Evolutionary conservation across 2,329 filamentous ascomycete genomes (phyloP).

Genomic region (Cladophialophora yegresii): DNA sequence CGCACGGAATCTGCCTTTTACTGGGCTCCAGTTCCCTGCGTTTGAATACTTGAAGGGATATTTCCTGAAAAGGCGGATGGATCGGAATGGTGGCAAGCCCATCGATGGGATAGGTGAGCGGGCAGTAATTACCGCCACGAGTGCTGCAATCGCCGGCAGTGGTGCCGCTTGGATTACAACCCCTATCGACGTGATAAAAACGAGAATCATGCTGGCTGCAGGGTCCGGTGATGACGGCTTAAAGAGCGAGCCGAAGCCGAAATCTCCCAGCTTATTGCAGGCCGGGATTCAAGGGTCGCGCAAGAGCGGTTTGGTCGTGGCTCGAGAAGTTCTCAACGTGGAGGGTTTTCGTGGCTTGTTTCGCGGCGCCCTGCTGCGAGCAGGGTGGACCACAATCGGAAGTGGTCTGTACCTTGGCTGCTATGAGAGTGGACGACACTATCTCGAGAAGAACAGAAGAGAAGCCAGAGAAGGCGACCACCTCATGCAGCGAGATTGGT

Average conservation of each 20-base stretch:
- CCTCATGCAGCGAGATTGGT: conserved; percentile 35
- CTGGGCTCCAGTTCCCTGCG: conserved; percentile 82
- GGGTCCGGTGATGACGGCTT: conserved; percentile 41
- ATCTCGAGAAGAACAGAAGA: conserved; percentile 47
- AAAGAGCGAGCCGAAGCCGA: conserved; percentile 20
- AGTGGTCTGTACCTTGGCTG: conserved; percentile 82
- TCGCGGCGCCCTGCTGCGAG: conserved; percentile 68
- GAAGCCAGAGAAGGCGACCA: conserved; percentile 32
- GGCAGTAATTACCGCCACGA: conserved; percentile 69
- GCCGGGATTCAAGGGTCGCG: conserved; percentile 36
- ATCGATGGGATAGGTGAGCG: conserved; percentile 60
- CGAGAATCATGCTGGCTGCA: conserved; percentile 77
- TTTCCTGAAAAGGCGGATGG: conserved; percentile 52
- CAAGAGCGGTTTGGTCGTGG: conserved; percentile 60
- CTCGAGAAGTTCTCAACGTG: conserved; percentile 64
- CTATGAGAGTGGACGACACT: conserved; percentile 77
- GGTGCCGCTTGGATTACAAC: conserved; percentile 81
- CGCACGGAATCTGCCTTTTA: conserved; percentile 82
- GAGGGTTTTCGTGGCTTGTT: conserved; percentile 75
- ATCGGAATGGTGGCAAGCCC: conserved; percentile 43
- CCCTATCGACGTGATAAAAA: conserved; percentile 87
- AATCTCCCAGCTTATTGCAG: conserved; percentile 27
- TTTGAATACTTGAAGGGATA: conserved; percentile 69
- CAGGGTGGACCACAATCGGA: conserved; percentile 78
- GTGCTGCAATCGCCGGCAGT: conserved; percentile 72